These are phyloP conservation scores for Colletotrichum endophyticum DNA, from an alignment of 2,329 filamentous ascomycete species.

Conservation along the genomic window DNA sequence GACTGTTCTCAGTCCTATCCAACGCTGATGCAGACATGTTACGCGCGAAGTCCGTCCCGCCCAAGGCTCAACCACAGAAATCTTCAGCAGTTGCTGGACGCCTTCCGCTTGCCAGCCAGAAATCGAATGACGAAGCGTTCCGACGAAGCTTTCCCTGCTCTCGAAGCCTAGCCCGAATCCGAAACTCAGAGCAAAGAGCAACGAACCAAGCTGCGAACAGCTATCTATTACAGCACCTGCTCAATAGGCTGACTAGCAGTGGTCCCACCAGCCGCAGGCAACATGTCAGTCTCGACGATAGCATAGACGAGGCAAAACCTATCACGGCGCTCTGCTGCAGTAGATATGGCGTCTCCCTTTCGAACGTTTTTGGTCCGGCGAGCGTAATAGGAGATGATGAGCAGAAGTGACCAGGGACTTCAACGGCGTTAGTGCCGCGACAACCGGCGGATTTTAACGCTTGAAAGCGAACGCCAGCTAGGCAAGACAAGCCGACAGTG, in stretches of 20 bases:
- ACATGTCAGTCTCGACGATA: background rate
- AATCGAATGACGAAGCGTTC: background rate
- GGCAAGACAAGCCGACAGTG: background rate
- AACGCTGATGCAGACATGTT: too few species aligned
- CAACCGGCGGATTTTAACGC: background rate
- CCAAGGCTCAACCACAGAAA: background rate
- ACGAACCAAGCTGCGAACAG: background rate
- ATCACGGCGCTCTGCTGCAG: background rate
- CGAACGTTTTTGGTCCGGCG: background rate
- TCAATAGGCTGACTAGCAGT: background rate
- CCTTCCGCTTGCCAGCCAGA: background rate
- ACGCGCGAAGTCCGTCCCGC: background rate
- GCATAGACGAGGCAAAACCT: background rate
- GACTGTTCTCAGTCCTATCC: too few species aligned
- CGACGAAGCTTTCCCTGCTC: background rate
- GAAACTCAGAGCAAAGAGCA: background rate
- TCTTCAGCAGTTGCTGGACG: background rate
- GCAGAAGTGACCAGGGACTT: background rate
- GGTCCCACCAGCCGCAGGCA: background rate
- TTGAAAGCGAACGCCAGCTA: background rate
- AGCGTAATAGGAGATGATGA: background rate
- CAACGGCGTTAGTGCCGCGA: background rate
- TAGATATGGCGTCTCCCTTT: background rate
- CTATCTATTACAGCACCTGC: background rate
- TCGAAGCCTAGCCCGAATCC: background rate